A percentile compares a stretch with the other conserved stretches of the same genome.
Conservation (phyloP, 352 stramenopile species). For the Globisporangium canariense region DNA sequence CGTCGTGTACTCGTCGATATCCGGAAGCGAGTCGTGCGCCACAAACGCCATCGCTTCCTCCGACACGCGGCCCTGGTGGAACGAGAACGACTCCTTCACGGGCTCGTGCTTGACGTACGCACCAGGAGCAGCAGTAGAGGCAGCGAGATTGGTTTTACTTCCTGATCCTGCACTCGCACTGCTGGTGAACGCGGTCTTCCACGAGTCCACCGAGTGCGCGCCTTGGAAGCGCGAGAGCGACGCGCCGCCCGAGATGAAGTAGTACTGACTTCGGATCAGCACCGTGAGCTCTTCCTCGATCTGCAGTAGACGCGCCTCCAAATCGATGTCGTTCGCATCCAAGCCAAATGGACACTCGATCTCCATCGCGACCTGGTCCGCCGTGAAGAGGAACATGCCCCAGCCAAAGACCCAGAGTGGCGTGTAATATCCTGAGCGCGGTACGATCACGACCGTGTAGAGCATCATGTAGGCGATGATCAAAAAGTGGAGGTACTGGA, state of each 20-base stretch:
- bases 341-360: slow-evolving; percentile 82
- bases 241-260: slow-evolving; percentile 64
- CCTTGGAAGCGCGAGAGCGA: slow-evolving; percentile 17
- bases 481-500: slow-evolving; percentile 75
- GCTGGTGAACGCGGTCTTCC: not conserved
- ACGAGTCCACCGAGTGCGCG: slow-evolving; percentile 1
- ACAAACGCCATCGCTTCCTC: slow-evolving; percentile 30
- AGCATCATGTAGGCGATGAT: slow-evolving; percentile 73
- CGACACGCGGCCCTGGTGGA: slow-evolving; percentile 64
- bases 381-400: slow-evolving; percentile 80
- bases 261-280: slow-evolving; percentile 77
- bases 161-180: not conserved
- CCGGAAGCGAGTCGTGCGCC: slow-evolving; percentile 49
- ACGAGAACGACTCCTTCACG: slow-evolving; percentile 44
- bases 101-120: slow-evolving; percentile 11
- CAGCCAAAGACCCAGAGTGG: slow-evolving; percentile 79
- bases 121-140: not conserved
- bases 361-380: slow-evolving; percentile 78
- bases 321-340: slow-evolving; percentile 79
- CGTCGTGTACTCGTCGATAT: slow-evolving; percentile 73
- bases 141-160: not conserved
- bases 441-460: slow-evolving; percentile 85
- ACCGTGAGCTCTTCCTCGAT: slow-evolving; percentile 84
- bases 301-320: slow-evolving; percentile 64
- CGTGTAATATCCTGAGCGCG: slow-evolving; percentile 64